Conservation (phyloP, 805 yeast genomes). For the Priceomyces melissophilus region DNA sequence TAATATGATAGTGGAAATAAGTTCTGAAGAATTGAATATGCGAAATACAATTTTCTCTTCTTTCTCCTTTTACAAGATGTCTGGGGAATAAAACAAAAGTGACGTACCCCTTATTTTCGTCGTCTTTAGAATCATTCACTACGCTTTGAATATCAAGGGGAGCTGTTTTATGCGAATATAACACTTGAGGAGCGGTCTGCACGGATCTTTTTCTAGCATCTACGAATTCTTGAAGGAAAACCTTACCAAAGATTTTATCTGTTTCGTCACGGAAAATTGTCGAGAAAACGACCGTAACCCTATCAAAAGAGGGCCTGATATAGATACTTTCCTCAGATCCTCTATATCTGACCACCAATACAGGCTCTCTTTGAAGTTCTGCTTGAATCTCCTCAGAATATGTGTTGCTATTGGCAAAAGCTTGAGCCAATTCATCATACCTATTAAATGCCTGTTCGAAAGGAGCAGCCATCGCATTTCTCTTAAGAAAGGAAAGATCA, state of each 20-base stretch:
- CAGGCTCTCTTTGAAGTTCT: slow-evolving; percentile 49
- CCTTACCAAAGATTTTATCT: slow-evolving; percentile 86
- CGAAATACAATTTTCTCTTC: slow-evolving; percentile 82
- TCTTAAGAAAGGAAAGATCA: slow-evolving; percentile 71
- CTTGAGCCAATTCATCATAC: slow-evolving; percentile 63
- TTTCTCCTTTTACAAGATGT: slow-evolving; percentile 59
- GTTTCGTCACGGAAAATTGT: slow-evolving; percentile 96
- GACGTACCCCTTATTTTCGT: slow-evolving; percentile 49
- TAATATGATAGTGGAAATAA: slow-evolving; percentile 97
- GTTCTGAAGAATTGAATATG: slow-evolving; percentile 92
- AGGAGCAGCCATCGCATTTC: slow-evolving; percentile 89
- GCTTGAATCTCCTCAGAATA: slow-evolving; percentile 43
- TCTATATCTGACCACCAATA: slow-evolving; percentile 75
- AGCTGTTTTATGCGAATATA: slow-evolving; percentile 85
- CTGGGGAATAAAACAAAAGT: slow-evolving; percentile 79
- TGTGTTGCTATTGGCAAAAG: slow-evolving; percentile 39
- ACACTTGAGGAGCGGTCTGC: slow-evolving; percentile 97
- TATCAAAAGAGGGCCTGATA: slow-evolving; percentile 87
- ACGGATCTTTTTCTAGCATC: slow-evolving; percentile 94
- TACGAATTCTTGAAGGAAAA: slow-evolving; percentile 87
- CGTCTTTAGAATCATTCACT: slow-evolving; percentile 36
- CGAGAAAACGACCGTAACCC: slow-evolving; percentile 94
- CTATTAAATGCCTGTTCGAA: slow-evolving; percentile 81
- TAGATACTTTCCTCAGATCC: slow-evolving; percentile 84
- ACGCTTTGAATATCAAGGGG: slow-evolving; percentile 66